phyloP scores from a whole-genome alignment of 495 filamentous ascomycete genomes.

The Talaromyces adpressus region DNA sequence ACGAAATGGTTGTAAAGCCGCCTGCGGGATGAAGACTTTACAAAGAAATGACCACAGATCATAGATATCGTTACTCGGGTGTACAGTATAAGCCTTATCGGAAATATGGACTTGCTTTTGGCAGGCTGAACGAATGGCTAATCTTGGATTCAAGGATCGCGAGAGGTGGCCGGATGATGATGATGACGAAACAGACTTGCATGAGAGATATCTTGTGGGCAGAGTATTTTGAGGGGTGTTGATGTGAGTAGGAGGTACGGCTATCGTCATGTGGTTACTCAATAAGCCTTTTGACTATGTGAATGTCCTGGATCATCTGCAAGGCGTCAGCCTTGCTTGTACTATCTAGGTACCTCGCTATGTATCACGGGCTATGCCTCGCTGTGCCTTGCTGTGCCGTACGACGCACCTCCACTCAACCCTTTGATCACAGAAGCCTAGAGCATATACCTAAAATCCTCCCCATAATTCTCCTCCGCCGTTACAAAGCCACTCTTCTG shows the following conservation, averaged over 20 bases:
- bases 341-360: not conserved
- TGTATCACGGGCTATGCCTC: not conserved
- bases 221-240: not conserved
- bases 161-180: not conserved
- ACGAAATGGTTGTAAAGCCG: not conserved
- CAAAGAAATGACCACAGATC: not conserved
- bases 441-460: constrained; percentile 39
- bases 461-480: constrained; percentile 46
- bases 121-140: not conserved
- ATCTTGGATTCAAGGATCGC: not conserved
- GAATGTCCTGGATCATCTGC: not conserved
- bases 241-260: not conserved
- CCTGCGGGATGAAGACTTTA: not conserved
- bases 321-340: not conserved
- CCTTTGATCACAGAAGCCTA: constrained; percentile 15
- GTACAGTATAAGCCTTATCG: not conserved
- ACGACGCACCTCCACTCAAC: not conserved
- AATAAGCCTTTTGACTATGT: not conserved
- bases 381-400: not conserved
- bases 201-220: not conserved
- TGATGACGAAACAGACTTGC: not conserved
- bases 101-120: not conserved
- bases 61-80: not conserved
- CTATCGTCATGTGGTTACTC: not conserved
- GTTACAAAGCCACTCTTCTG: constrained; percentile 16